Conservation (phyloP, 345 rosid species). For the Gynandropsis gynandra region DNA sequence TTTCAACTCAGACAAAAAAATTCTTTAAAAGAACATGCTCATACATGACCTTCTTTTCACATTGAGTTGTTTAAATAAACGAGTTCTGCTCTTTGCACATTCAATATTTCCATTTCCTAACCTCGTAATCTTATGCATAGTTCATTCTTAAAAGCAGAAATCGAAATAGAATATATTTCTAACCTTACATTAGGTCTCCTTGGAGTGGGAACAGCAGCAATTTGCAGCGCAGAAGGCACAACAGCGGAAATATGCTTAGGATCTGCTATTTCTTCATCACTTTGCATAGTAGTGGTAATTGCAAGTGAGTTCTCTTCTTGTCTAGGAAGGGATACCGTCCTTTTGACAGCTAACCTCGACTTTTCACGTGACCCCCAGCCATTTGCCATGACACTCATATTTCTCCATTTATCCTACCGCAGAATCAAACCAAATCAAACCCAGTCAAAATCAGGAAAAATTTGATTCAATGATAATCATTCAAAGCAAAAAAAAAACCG, state of each 20-base stretch:
- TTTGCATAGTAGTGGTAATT: constrained; percentile 29
- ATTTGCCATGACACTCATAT: constrained; percentile 93
- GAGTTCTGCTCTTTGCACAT: too few species aligned
- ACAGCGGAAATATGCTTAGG: constrained; percentile 40
- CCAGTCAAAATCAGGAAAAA: constrained; percentile 4
- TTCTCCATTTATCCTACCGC: constrained; percentile 94
- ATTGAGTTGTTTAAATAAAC: too few species aligned
- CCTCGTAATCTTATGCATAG: neutral
- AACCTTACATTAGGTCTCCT: constrained; percentile 75
- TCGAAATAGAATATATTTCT: constrained; percentile 17
- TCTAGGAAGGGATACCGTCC: constrained; percentile 41
- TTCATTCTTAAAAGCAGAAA: neutral
- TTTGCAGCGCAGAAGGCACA: constrained; percentile 31
- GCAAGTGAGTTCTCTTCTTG: constrained; percentile 53
- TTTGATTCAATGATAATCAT: constrained; percentile 9
- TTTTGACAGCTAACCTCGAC: constrained; percentile 61
- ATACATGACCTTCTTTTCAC: too few species aligned
- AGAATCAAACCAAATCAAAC: constrained; percentile 7
- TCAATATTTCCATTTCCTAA: too few species aligned
- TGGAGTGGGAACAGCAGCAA: constrained; percentile 41
- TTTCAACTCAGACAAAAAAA: too few species aligned
- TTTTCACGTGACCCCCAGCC: constrained; percentile 91
- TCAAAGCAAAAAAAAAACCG: constrained; percentile 10
- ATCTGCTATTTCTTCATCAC: constrained; percentile 67
- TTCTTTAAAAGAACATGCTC: too few species aligned